Evolutionary conservation across 1,139 yeast genomes (phyloP).

Genomic region (Lodderomyces margitis): DNA sequence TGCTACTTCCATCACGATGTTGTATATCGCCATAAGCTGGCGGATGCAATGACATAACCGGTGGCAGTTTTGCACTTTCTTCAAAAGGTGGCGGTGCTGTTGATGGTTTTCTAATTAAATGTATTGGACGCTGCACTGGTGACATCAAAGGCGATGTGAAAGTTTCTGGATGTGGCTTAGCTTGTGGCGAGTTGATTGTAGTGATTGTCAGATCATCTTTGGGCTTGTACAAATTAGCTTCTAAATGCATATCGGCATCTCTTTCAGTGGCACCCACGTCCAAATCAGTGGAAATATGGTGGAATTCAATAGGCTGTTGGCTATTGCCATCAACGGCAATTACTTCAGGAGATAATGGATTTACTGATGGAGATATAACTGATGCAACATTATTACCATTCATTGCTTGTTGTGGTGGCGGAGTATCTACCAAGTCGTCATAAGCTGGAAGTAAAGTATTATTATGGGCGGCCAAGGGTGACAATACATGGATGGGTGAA

Average conservation of each 20-base stretch:
- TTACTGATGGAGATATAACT: constrained; percentile 9
- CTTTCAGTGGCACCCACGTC: constrained; percentile 22
- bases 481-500: constrained; percentile 79
- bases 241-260: constrained; percentile 46
- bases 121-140: constrained; percentile 36
- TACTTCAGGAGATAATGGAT: constrained; percentile 55
- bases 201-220: constrained; percentile 24
- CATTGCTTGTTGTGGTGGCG: constrained; percentile 5
- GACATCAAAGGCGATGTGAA: constrained; percentile 37
- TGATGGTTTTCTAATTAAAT: constrained; percentile 35
- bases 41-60: constrained; percentile 25
- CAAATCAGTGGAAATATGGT: constrained; percentile 28
- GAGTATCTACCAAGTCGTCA: constrained; percentile 24
- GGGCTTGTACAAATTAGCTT: constrained; percentile 65
- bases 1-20: constrained; percentile 16
- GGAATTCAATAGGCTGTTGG: constrained; percentile 21
- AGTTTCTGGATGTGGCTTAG: constrained; percentile 47
- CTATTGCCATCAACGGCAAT: constrained; percentile 40
- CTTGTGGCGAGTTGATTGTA: constrained; percentile 55
- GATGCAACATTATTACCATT: constrained; percentile 12
- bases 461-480: constrained; percentile 66
- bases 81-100: constrained; percentile 45
- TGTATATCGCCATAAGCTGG: constrained; percentile 35
- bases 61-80: constrained; percentile 31
- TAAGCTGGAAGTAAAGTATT: constrained; percentile 67